Evolutionary conservation across 495 filamentous ascomycete species (phyloP).

Genomic region (Penicillium coffeae): DNA sequence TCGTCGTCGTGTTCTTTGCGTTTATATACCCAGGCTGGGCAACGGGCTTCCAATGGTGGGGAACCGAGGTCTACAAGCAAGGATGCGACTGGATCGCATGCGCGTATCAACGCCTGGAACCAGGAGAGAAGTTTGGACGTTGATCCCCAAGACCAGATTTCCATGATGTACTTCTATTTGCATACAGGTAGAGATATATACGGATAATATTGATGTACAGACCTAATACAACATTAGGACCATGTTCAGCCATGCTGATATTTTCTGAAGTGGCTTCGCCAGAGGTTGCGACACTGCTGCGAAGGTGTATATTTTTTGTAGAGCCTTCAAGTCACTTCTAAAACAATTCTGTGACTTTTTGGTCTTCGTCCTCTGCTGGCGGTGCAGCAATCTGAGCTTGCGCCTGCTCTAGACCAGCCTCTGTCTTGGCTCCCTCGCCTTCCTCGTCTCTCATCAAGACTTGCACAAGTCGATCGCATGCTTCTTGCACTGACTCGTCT

Average conservation of each 20-base stretch:
- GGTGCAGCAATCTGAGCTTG: conserved; percentile 16
- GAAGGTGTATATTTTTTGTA: conserved; percentile 1
- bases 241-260: not conserved
- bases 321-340: conserved; percentile 7
- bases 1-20: conserved; percentile 79
- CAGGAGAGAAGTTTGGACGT: conserved; percentile 24
- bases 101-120: conserved; percentile 20
- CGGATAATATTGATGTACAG: not conserved
- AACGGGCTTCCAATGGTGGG: conserved; percentile 27
- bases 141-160: not conserved
- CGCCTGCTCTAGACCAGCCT: conserved; percentile 14
- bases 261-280: not conserved
- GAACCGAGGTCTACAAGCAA: conserved; percentile 30
- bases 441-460: conserved; percentile 81
- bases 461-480: conserved; percentile 85
- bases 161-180: not conserved
- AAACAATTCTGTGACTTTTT: conserved; percentile 38
- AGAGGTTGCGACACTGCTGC: not conserved
- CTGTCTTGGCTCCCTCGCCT: conserved; percentile 28
- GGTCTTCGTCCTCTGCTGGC: conserved; percentile 34
- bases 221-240: not conserved
- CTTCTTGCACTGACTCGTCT: conserved; percentile 77
- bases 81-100: conserved; percentile 30
- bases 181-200: not conserved
- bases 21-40: conserved; percentile 26